Evolutionary conservation across 345 rosid genomes (phyloP), one percentile per base, ranked within the genome.

Genomic region (Combretum micranthum): DNA sequence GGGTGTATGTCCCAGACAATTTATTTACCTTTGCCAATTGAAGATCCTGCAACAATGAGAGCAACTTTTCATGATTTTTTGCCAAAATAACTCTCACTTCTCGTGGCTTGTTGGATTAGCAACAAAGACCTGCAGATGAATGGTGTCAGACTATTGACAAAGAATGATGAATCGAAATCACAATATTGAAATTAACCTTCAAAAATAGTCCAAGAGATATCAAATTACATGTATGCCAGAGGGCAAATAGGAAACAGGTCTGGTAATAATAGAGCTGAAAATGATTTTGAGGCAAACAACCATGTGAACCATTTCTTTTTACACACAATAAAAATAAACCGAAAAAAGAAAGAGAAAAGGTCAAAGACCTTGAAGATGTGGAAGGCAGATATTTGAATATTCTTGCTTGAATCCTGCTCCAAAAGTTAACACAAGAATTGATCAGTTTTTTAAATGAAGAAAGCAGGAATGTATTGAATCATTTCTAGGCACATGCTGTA

Each of bases 61-160:
- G 73, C 72, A 89, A 79, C 44, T 80, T 83, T 72, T 80, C 90
- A 54, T 79, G 85, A 70, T 89, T 89, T 73, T 81, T 93, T 15
- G 90, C 85, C 77, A 93, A 64, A 64, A 93, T 93, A 74, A 85
- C 75, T 68, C 85, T 89, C 44, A 93, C 74, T 62, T 87, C 94
- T 44, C 72, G 80, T 44, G 99, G 97, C 72, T 93, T 93, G 82
- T 85, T 66, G 97, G 99, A 72, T 93, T 93, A 42, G 99, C 99
- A 54, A 89, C 97, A 74, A 89, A 93, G 64, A 93, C 89, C 96
- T 89, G 75, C 62, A 64, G 7, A 54, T 42, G 37, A 43, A 23
- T 32, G 39, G 39, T 32, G 10, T 32, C 54, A 17, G 19, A 49
- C 42, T 16, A 14, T 42, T 1, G 53, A 14, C 20, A 16, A 48